Conservation (phyloP, 371 early-diverging fungal genomes). For the Mortierella polycephala region DNA sequence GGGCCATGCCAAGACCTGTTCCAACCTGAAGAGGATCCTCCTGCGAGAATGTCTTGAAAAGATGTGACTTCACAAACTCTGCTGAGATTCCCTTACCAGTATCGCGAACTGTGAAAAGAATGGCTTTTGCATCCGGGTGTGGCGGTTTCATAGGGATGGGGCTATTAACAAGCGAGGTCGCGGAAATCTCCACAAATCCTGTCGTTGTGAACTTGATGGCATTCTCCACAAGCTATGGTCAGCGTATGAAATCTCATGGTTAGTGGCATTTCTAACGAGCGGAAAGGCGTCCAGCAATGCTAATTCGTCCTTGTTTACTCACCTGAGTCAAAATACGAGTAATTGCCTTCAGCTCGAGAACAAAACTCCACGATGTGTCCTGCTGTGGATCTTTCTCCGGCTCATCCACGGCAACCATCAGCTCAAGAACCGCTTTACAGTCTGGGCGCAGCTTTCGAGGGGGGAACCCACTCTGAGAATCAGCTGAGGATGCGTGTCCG, state of each 20-base stretch:
- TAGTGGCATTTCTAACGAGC: background rate
- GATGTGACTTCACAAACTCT: conserved; percentile 50
- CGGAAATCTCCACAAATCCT: conserved; percentile 54
- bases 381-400: conserved; percentile 34
- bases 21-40: conserved; percentile 56
- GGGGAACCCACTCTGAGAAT: conserved; percentile 12
- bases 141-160: conserved; percentile 31
- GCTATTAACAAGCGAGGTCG: conserved; percentile 18
- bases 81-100: conserved; percentile 56
- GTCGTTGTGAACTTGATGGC: conserved; percentile 57
- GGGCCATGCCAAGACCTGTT: conserved; percentile 54
- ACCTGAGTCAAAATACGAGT: conserved; percentile 56
- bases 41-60: conserved; percentile 57
- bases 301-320: background rate
- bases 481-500: conserved; percentile 20
- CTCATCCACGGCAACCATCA: conserved; percentile 46
- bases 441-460: conserved; percentile 11
- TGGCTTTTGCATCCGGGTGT: conserved; percentile 30
- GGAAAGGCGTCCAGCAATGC: background rate
- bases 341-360: conserved; percentile 38
- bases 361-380: conserved; percentile 44
- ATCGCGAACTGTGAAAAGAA: conserved; percentile 56
- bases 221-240: conserved; percentile 45
- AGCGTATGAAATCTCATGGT: no score
- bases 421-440: conserved; percentile 31